Conservation (phyloP, 805 yeast species). For the Kluyveromyces starmeri region DNA sequence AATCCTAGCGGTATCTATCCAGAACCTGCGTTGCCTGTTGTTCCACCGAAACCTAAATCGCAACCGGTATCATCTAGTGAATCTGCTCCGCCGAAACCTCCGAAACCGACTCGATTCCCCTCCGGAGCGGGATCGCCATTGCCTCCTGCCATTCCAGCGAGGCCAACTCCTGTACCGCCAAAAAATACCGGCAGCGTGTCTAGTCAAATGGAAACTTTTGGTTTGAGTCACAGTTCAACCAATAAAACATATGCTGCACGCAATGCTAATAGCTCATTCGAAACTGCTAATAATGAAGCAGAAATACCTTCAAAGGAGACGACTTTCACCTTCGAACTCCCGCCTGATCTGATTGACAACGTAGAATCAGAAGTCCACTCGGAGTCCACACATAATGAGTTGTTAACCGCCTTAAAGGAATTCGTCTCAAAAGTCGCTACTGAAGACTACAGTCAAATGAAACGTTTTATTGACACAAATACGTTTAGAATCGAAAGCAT, state of each 20-base stretch:
- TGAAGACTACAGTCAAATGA: constrained; percentile 7
- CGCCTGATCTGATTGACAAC: constrained; percentile 10
- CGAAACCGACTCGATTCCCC: background rate
- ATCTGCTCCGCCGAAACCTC: background rate
- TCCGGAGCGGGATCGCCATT: background rate
- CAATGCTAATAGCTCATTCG: background rate
- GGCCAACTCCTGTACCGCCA: background rate
- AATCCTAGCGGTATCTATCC: background rate
- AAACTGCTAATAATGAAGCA: background rate
- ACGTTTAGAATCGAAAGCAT: background rate
- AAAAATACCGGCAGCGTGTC: no score
- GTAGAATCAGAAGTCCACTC: background rate
- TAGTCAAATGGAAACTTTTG: background rate
- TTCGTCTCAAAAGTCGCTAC: constrained; percentile 9
- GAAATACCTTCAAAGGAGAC: no score
- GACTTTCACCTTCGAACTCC: background rate
- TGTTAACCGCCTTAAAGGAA: constrained; percentile 9
- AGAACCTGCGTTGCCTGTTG: background rate
- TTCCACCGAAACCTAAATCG: background rate
- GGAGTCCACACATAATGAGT: constrained; percentile 10
- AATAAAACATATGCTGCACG: background rate
- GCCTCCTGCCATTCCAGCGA: background rate
- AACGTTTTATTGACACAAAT: background rate
- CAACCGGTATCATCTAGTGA: background rate
- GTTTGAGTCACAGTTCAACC: background rate